Base-by-base conservation (phyloP, 371 early-diverging fungal genomes). In the Mucor piriformis region DNA sequence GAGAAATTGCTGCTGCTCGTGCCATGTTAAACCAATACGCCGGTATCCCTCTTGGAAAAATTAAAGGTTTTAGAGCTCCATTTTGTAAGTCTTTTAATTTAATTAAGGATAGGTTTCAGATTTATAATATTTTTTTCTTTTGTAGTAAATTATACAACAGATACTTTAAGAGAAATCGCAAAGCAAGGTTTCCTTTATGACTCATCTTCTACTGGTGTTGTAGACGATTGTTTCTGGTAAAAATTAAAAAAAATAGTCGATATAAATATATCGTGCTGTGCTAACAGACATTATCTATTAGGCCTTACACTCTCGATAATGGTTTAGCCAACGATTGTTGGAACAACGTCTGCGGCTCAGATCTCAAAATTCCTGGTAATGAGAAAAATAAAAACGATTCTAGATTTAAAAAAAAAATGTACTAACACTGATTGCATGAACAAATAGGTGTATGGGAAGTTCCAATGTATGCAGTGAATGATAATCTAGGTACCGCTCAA, bases 241-340 rank as follows among this genome's bases (percentile, higher is more conserved):
- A 7, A n/a, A 38, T 38, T 12, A 38, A 38, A 27, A n/a, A n/a
- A n/a, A n/a, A n/a, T n/a, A n/a, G n/a, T n/a, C n/a, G n/a, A 37
- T 32, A 6, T 25, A 16, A 4, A 42, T 6, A 24, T 15, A 16
- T 16, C 23, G 20, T 35, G 5, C 3, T 15, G 16, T 23, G 13
- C 38, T 12, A 11, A 25, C 2, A 34, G n/a, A 34, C 6, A 21
- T 24, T 21, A 10, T 13, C 13, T 6, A n/a, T 13, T 57, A 77
- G 77, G 77, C 91, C 91, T 4, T 91, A 91, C 64, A 91, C 90
- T 3, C 72, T 91, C 24, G 91, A 90, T 59, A 72, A 84, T 64
- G 91, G 91, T 56, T 63, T 86, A 46, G 84, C 85, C 38, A 88
- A 86, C 34, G 89, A 88, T 61, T 90, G 91, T 67, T 84, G 82